A percentile compares a stretch with the other conserved stretches of the same genome.
Conservation (phyloP, 2,329 filamentous ascomycete genomes). For the Penicillium sp. region DNA sequence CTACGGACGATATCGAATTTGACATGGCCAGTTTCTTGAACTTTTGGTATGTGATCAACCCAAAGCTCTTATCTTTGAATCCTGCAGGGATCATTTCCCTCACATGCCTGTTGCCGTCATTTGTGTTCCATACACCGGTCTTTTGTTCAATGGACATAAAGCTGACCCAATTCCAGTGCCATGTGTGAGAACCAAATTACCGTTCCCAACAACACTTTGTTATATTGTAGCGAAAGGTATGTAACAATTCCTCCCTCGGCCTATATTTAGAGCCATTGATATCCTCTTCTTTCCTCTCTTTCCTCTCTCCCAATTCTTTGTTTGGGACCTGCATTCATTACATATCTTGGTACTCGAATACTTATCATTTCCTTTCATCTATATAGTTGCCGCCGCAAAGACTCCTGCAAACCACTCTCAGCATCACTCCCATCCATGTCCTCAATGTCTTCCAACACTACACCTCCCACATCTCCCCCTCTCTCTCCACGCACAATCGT, state of each 20-base stretch:
- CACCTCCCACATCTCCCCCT: conserved; percentile 36
- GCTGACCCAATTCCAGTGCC: conserved; percentile 49
- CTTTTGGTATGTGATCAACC: conserved; percentile 42
- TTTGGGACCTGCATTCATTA: not conserved
- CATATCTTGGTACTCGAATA: conserved; percentile 1
- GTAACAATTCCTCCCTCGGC: conserved; percentile 16
- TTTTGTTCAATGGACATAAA: conserved; percentile 22
- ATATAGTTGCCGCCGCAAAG: conserved; percentile 48
- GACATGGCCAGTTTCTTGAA: conserved; percentile 49
- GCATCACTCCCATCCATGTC: conserved; percentile 37
- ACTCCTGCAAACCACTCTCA: conserved; percentile 47
- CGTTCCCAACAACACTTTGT: conserved; percentile 57
- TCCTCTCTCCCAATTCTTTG: not conserved
- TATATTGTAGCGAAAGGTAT: conserved; percentile 67
- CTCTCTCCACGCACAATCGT: conserved; percentile 40
- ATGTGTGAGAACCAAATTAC: conserved; percentile 67
- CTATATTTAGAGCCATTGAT: conserved; percentile 3
- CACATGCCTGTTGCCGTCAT: conserved; percentile 22
- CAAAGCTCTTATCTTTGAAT: conserved; percentile 22
- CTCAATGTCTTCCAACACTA: conserved; percentile 31
- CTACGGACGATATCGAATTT: conserved; percentile 25
- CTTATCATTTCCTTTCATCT: not conserved
- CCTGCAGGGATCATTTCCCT: conserved; percentile 17
- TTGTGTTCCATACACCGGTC: conserved; percentile 12
- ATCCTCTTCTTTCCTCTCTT: not conserved